Conservation (phyloP, 139 green algal species). For the Chlorella sorokiniana region DNA sequence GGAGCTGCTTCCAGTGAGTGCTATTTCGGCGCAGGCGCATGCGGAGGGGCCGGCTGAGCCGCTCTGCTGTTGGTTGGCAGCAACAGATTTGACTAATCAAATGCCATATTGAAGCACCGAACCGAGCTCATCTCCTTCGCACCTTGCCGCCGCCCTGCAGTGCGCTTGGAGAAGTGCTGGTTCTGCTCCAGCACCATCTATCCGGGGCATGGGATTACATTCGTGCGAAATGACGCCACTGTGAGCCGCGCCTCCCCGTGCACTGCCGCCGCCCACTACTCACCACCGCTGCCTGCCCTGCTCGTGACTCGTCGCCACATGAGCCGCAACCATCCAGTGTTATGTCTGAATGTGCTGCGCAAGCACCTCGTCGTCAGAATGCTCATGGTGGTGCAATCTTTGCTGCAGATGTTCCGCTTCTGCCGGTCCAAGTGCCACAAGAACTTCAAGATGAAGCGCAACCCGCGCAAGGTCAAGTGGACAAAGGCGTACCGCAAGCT, state of each 20-base stretch:
- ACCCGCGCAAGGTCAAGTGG: conserved; percentile 97
- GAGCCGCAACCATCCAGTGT: too few species aligned
- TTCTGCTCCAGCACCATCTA: conserved; percentile 98
- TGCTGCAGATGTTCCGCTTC: conserved; percentile 89
- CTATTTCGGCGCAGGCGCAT: neutral
- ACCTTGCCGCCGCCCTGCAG: conserved; percentile 21
- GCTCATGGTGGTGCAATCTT: too few species aligned
- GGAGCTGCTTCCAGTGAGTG: conserved; percentile 13
- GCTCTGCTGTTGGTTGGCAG: neutral
- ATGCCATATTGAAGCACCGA: too few species aligned
- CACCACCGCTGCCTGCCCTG: neutral
- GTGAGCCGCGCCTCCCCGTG: conserved; percentile 23
- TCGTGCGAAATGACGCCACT: conserved; percentile 94
- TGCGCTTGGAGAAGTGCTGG: conserved; percentile 99
- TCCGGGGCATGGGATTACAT: conserved; percentile 95
- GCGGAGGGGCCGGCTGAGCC: neutral
- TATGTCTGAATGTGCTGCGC: too few species aligned
- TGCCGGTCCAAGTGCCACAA: conserved; percentile 98
- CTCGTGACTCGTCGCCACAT: too few species aligned
- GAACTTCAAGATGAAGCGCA: conserved; percentile 99
- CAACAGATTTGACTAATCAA: neutral
- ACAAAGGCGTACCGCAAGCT: conserved; percentile 97
- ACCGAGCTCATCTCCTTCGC: too few species aligned
- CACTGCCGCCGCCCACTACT: too few species aligned
- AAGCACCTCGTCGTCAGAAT: too few species aligned